Base-by-base conservation (phyloP, 306 rosid genomes). In the Lithocarpus polystachyus region DNA sequence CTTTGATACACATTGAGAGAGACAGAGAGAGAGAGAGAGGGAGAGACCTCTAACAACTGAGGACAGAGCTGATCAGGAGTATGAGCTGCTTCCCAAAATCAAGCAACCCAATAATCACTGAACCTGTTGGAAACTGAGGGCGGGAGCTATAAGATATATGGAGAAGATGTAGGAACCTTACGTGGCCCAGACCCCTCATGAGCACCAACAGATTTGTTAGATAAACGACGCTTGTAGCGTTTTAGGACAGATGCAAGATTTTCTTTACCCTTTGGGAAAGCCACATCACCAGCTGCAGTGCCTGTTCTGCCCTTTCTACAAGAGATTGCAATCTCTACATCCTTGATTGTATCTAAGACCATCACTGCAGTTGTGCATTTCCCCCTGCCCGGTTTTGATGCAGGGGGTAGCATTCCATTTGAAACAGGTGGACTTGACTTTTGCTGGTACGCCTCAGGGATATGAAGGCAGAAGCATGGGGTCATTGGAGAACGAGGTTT, bases 281-380 rank as follows among this genome's bases (percentile, higher is more conserved):
- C 99, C 48, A 95, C 98, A 19, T 93, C 98, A 13, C 99, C 99
- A 0, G 98, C 99, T 20, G 93, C 96, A 19, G 99, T 96, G 60
- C 99, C 98, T 0, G 91, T 87, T n/a, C 97, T 92, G 57, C 99
- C 99, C 88, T 87, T 93, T 33, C 99, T 73, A 84, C 79, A 82
- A 61, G 94, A 89, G 74, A 96, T 89, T 1, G 98, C 94, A 5
- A 67, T 80, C 82, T 96, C 98, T 79, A 96, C 99, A 56, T 93
- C 98, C 87, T 91, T 96, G 82, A 93, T 84, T 70, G 85, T 82
- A 54, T 96, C 97, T 24, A 93, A 84, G 70, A 96, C 75, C 52
- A 72, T 77, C 19, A 56, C 81, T 2, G 96, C 86, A 31, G 92
- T 91, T 10, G 99, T 96, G 90, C 84, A 86, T 83, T 93, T 96